Conservation (phyloP, 108 stramenopile genomes). For the Licmophora abbreviata region DNA sequence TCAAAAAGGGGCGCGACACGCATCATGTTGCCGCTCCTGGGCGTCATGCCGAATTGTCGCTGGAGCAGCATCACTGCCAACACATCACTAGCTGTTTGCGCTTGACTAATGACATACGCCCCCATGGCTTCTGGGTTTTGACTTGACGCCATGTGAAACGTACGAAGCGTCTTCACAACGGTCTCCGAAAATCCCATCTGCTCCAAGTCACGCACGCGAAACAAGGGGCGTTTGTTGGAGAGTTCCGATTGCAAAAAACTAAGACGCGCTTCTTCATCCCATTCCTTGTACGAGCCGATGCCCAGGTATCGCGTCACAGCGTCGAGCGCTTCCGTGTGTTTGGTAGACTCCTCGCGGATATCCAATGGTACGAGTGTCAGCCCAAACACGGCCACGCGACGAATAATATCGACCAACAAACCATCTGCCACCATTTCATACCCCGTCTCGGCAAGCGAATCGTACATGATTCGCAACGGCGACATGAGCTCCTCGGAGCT, state of each 20-base stretch:
- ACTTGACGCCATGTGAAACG: constrained; percentile 62
- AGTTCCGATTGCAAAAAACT: constrained; percentile 85
- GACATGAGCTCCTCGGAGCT: constrained; percentile 67
- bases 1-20: constrained; percentile 97
- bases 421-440: constrained; percentile 88
- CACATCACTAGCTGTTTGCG: constrained; percentile 88
- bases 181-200: constrained; percentile 46
- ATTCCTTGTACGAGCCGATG: constrained; percentile 85
- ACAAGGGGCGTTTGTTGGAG: constrained; percentile 77
- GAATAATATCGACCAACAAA: constrained; percentile 86
- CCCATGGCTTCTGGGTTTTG: constrained; percentile 80
- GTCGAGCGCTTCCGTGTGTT: constrained; percentile 87
- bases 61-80: constrained; percentile 96
- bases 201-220: constrained; percentile 58
- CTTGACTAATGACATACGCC: constrained; percentile 95
- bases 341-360: constrained; percentile 91
- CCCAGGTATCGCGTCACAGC: constrained; percentile 90
- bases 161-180: constrained; percentile 66
- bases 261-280: constrained; percentile 85
- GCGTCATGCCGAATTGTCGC: constrained; percentile 84
- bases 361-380: constrained; percentile 89
- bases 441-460: constrained; percentile 72
- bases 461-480: constrained; percentile 77
- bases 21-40: constrained; percentile 71
- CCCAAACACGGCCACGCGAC: constrained; percentile 84